Conservation (phyloP, 768 basidiomycete species). For the Boletus bicolor region DNA sequence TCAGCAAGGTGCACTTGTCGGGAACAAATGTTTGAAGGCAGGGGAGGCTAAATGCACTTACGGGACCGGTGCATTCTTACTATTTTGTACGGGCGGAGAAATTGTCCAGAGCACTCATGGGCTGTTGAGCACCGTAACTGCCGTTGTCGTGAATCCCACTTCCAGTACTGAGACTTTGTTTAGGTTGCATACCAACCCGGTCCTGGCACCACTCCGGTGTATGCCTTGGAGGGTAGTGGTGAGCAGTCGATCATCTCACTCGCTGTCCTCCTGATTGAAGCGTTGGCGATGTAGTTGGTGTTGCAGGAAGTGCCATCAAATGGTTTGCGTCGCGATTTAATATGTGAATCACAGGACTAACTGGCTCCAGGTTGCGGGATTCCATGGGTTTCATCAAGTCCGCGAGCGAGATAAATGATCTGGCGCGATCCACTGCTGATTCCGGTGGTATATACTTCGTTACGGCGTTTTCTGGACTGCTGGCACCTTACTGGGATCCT, state of each 20-base stretch:
- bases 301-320: conserved; percentile 93
- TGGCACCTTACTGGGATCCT: conserved; percentile 98
- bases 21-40: conserved; percentile 88
- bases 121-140: conserved; percentile 76
- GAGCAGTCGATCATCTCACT: conserved; percentile 31
- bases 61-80: conserved; percentile 93
- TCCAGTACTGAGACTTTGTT: conserved; percentile 2
- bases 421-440: conserved; percentile 72
- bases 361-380: conserved; percentile 69
- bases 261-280: background rate
- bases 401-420: conserved; percentile 79
- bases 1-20: conserved; percentile 94
- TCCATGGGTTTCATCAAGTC: conserved; percentile 79
- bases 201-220: conserved; percentile 71
- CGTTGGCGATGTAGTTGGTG: conserved; percentile 57
- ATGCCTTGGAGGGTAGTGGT: conserved; percentile 95
- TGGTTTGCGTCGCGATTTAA: conserved; percentile 46
- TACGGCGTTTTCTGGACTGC: conserved; percentile 91
- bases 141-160: background rate
- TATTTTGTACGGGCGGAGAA: conserved; percentile 90
- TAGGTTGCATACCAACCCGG: conserved; percentile 92
- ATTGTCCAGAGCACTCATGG: conserved; percentile 86
- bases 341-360: background rate
- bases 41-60: conserved; percentile 99
- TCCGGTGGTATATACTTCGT: conserved; percentile 95